Evolutionary conservation across 2,329 filamentous ascomycete species (phyloP), one percentile per base, ranked within the genome.

Genomic region (Fusarium devonianum): DNA sequence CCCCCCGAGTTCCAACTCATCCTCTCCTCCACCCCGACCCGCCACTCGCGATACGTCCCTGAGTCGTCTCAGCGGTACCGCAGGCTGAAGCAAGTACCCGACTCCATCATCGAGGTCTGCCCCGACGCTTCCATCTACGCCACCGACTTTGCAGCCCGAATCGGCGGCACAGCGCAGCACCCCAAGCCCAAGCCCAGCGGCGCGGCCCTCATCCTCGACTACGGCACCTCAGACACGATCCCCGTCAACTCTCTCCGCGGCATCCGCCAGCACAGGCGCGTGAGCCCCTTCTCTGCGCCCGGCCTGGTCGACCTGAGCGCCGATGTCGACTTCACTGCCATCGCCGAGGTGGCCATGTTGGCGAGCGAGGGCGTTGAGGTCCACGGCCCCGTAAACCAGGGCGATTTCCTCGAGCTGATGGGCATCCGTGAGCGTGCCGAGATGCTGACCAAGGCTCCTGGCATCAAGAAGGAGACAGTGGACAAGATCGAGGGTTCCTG

Each of bases 141-240:
- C 1, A 78, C 86, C 33, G 89, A 96, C 68, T 90, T 99, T 69
- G 91, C 94, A 5, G 74, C 81, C 10, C 86, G 91, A 44, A 96
- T 99, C 65, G 93, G 93, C 41, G 91, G 90, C 40, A 78, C 82
- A 0, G 49, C 72, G 1, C 62, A 76, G 28, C 60, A 78, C 5
- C 75, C 78, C 1, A 92, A 90, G 67, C 61, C 77, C 0, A 69
- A 68, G 1, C 85, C 92, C 1, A 87, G 86, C 1, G 94, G 94
- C 38, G 94, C 92, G 7, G 94, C 93, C 1, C 79, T 99, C n/a
- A 90, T 99, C 62, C 84, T 99, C 34, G 94, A 99, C 75, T 99
- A 99, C 73, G 94, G 94, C 13, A 89, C 93, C 4, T 73, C 84
- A 3, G 79, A 85, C 63, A 89, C 78, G 0, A 86, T 99, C 37